Evolutionary conservation across 163 green algal genomes (phyloP).

Genomic region (Chlamydomonas reinhardtii): DNA sequence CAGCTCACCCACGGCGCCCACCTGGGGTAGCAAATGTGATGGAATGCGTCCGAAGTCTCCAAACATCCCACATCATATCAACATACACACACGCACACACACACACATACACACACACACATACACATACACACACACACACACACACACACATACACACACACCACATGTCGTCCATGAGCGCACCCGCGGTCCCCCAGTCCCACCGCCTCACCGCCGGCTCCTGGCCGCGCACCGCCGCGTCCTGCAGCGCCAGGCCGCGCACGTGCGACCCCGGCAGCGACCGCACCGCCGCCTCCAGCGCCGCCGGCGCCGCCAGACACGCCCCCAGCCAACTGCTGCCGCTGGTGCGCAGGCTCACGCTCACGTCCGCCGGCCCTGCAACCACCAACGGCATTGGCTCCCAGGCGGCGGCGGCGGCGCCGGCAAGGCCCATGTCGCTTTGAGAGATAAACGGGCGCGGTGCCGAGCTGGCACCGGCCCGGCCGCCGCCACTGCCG

Average conservation of each 20-base stretch:
- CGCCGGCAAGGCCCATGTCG: too few species aligned
- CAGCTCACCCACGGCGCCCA: background rate
- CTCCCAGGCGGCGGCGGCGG: too few species aligned
- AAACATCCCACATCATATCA: too few species aligned
- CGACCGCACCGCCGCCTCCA: background rate
- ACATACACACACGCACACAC: too few species aligned
- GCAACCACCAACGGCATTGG: too few species aligned
- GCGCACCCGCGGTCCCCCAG: too few species aligned
- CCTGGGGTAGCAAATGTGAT: background rate
- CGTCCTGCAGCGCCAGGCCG: background rate
- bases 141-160: too few species aligned
- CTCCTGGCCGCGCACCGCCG: background rate
- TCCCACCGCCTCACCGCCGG: background rate
- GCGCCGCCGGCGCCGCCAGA: background rate
- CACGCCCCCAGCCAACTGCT: slow-evolving; percentile 37
- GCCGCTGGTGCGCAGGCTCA: slow-evolving; percentile 17
- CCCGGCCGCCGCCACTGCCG: too few species aligned
- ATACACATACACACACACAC: too few species aligned
- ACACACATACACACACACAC: too few species aligned
- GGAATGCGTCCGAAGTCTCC: too few species aligned
- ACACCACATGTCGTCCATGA: too few species aligned
- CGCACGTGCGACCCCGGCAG: background rate
- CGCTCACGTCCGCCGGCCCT: background rate
- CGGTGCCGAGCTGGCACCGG: background rate
- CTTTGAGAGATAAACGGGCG: background rate